Base-by-base conservation (phyloP, 2,329 filamentous ascomycete genomes). In the Aspergillus costaricaensis region DNA sequence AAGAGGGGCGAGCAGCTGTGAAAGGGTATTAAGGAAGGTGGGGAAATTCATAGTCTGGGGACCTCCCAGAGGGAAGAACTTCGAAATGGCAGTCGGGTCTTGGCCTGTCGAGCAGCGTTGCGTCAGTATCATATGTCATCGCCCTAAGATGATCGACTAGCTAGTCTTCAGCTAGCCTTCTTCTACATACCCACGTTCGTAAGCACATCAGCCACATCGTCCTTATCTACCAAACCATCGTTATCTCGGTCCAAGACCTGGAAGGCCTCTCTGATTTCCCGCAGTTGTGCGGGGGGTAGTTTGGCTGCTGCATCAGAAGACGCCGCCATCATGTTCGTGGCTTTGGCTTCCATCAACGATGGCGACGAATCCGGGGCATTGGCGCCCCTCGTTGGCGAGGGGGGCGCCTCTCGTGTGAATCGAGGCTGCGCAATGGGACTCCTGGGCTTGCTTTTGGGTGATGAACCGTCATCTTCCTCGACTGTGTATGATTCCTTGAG, bases 191-290 rank as follows among this genome's bases (percentile, higher is more conserved):
- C 93, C 52, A 97, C 83, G 71, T 96, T 92, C 61, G 85, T 86
- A 32, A 99, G 84, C 85, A 96, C 96, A 69, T 96, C 91, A 15
- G 87, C 87, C 5, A 99, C 88, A 73, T 96, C 92, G 21, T 94
- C 90, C 61, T 90, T 85, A 66, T 89, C 90, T 62, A 99, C 88
- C 54, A 86, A 81, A 17, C 94, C 93, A 71, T 95, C 92, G 70
- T 92, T 93, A 76, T 95, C 89, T 62, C 91, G 85, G 76, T 98
- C 95, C 50, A 99, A 83, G 61, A 97, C 92, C 76, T 96, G 91
- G 76, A 98, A 99, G 0, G 90, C 92, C 73, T 98, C 94, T 62
- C 95, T 87, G 77, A 99, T 85, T 68, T 91, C 91, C 70, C 93
- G 87, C 38, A 97, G 87, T 68, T 97, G 91, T 3, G 91, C 83